These are phyloP conservation scores for Lactifluus echinatus DNA, from an alignment of 768 basidiomycete genomes.

Conservation along the genomic window DNA sequence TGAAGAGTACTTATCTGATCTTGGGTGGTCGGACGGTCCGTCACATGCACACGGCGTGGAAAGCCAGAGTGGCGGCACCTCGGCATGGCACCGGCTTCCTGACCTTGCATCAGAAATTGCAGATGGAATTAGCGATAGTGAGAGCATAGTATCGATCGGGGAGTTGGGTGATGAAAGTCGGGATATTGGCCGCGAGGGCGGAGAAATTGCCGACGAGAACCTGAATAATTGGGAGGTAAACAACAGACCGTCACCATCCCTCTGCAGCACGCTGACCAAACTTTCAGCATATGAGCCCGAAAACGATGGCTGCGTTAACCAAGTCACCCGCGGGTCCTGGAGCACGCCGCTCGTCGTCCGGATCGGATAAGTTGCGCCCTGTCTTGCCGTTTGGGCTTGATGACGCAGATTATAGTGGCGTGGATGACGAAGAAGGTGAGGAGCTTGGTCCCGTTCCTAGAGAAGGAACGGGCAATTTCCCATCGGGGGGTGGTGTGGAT, in stretches of 20 bases:
- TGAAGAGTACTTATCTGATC: slow-evolving; percentile 88
- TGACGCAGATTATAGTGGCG: slow-evolving; percentile 56
- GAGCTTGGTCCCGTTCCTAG: slow-evolving; percentile 72
- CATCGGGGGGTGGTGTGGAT: slow-evolving; percentile 74
- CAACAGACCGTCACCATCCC: background rate
- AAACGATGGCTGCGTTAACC: slow-evolving; percentile 87
- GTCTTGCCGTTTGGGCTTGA: slow-evolving; percentile 72
- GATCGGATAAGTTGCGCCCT: slow-evolving; percentile 68
- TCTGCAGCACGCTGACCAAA: slow-evolving; percentile 1
- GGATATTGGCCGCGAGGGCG: slow-evolving; percentile 51
- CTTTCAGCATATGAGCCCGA: slow-evolving; percentile 85
- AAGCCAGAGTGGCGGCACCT: slow-evolving; percentile 32
- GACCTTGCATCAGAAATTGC: slow-evolving; percentile 71
- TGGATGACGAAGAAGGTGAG: slow-evolving; percentile 56
- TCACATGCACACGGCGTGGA: slow-evolving; percentile 28
- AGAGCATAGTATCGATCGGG: slow-evolving; percentile 85
- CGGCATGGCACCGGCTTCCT: slow-evolving; percentile 81
- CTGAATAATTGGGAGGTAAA: slow-evolving; percentile 94
- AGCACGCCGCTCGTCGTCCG: slow-evolving; percentile 70
- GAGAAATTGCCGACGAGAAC: slow-evolving; percentile 65
- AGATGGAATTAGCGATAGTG: slow-evolving; percentile 89
- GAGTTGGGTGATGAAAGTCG: slow-evolving; percentile 77
- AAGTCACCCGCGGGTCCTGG: slow-evolving; percentile 75
- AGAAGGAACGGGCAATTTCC: slow-evolving; percentile 63
- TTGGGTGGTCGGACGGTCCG: slow-evolving; percentile 63